phyloP scores from a whole-genome alignment of 352 stramenopile genomes.

The Phytophthora capsici region DNA sequence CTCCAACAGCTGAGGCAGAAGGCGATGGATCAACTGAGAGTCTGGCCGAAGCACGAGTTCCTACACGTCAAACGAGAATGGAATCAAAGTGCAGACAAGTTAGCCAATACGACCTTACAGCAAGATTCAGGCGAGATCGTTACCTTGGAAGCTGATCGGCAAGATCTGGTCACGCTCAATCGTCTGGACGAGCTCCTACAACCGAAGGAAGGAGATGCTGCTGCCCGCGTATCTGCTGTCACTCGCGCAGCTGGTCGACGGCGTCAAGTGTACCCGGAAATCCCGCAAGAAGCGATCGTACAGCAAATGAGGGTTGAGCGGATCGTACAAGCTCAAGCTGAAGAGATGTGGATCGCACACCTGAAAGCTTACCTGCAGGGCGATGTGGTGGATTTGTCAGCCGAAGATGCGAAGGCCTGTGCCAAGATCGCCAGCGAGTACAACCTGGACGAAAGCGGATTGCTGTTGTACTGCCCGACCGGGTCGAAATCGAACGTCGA shows the following conservation, averaged over 20 bases:
- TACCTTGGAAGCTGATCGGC: too few relatives aligned
- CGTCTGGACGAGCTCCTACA: too few relatives aligned
- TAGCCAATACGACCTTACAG: too few relatives aligned
- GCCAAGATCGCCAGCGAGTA: slow-evolving; percentile 8
- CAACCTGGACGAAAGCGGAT: not conserved
- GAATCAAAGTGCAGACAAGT: too few relatives aligned
- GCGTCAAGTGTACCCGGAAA: not conserved
- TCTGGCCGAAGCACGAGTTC: not conserved
- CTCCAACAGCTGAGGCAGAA: not conserved
- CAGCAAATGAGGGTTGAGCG: too few relatives aligned
- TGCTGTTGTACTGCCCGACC: not conserved
- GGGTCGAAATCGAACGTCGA: not conserved
- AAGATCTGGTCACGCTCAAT: too few relatives aligned
- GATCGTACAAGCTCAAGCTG: not conserved
- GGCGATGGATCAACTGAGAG: not conserved
- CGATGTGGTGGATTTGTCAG: too few relatives aligned
- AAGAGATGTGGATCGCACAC: not conserved
- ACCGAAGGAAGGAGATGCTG: not conserved
- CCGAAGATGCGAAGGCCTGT: too few relatives aligned
- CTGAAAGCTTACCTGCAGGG: slow-evolving; percentile 4
- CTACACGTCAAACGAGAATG: too few relatives aligned
- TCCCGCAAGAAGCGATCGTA: not conserved
- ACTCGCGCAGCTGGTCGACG: not conserved
- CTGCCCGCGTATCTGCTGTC: not conserved
- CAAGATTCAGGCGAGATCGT: too few relatives aligned